Conservation (phyloP, 2,329 filamentous ascomycete species). For the Chrysosporium keratinophilum region DNA sequence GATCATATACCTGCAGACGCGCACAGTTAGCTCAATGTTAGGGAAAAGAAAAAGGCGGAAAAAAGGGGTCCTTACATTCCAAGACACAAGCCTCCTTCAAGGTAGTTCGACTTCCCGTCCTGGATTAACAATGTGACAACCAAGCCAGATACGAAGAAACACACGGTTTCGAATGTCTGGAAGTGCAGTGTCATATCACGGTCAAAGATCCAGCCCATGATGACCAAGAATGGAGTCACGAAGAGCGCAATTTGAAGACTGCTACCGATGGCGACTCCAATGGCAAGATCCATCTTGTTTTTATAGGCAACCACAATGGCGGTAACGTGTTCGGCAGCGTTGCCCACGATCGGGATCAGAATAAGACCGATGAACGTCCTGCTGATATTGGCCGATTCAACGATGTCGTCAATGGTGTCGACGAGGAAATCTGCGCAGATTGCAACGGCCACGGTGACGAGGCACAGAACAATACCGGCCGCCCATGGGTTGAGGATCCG, state of each 20-base stretch:
- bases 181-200: slow-evolving; percentile 69
- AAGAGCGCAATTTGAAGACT: slow-evolving; percentile 75
- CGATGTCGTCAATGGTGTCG: slow-evolving; percentile 62
- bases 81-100: slow-evolving; percentile 65
- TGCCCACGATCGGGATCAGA: slow-evolving; percentile 68
- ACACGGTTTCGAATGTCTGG: slow-evolving; percentile 67
- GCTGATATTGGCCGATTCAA: slow-evolving; percentile 59
- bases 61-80: slow-evolving; percentile 38
- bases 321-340: slow-evolving; percentile 71
- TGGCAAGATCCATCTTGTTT: slow-evolving; percentile 57
- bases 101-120: slow-evolving; percentile 74
- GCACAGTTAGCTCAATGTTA: slow-evolving; percentile 10
- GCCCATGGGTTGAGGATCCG: slow-evolving; percentile 52
- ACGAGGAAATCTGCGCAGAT: slow-evolving; percentile 69
- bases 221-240: slow-evolving; percentile 68
- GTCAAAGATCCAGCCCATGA: slow-evolving; percentile 67
- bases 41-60: slow-evolving; percentile 1
- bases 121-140: slow-evolving; percentile 65
- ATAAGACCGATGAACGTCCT: slow-evolving; percentile 74
- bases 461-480: slow-evolving; percentile 55
- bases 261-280: slow-evolving; percentile 71
- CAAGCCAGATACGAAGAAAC: slow-evolving; percentile 64
- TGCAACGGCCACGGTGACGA: slow-evolving; percentile 59
- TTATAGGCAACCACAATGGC: slow-evolving; percentile 68
- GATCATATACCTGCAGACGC: slow-evolving; percentile 31